Percentiles rank a stretch among this genome's conserved stretches.
Evolutionary conservation across 139 green algal species (phyloP).

Genomic region (Deuterostichococcus epilithicus): DNA sequence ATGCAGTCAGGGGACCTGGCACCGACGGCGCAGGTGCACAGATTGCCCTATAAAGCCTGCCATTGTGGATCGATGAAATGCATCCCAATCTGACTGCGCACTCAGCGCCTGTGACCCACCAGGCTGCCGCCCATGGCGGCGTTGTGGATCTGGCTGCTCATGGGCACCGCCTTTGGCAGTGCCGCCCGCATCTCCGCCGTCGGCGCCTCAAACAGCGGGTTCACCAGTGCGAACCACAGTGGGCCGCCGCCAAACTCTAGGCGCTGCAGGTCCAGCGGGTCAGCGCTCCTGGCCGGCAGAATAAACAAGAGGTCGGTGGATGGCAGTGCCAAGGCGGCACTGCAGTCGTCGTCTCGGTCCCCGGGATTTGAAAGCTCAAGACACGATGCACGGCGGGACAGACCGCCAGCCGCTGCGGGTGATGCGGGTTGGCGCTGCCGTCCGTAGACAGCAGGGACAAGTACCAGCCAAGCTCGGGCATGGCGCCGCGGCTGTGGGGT

Average conservation of each 20-base stretch:
- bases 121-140: constrained; percentile 77
- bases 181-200: constrained; percentile 92
- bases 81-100: background rate
- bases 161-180: constrained; percentile 81
- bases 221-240: constrained; percentile 92
- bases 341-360: too few relatives aligned
- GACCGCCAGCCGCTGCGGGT: too few relatives aligned
- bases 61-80: background rate
- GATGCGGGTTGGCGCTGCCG: too few relatives aligned
- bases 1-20: too few relatives aligned
- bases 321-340: too few relatives aligned
- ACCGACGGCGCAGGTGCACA: background rate
- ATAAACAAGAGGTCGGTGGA: too few relatives aligned
- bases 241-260: constrained; percentile 37
- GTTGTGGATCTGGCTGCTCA: constrained; percentile 82
- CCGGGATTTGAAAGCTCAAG: too few relatives aligned
- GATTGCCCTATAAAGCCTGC: background rate
- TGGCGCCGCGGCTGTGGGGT: too few relatives aligned
- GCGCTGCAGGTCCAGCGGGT: constrained; percentile 68
- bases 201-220: constrained; percentile 90
- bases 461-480: too few relatives aligned
- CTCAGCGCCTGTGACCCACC: constrained; percentile 59
- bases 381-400: too few relatives aligned
- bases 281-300: constrained; percentile 45
- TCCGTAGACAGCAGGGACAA: too few relatives aligned